phyloP scores from a whole-genome alignment of 2,329 filamentous ascomycete genomes.

The Sarocladiaceae sp. region DNA sequence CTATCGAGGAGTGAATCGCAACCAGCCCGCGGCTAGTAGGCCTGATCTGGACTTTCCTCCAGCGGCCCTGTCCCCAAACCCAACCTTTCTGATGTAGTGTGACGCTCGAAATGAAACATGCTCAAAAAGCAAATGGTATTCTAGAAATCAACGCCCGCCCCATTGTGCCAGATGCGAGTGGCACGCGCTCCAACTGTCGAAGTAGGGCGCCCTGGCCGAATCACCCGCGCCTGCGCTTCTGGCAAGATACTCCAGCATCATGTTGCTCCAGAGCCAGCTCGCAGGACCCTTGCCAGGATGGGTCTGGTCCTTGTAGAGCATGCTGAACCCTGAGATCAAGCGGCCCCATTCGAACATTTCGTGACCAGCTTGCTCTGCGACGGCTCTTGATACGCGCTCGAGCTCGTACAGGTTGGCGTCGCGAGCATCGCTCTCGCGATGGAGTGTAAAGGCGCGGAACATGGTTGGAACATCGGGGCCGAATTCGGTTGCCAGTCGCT shows the following conservation, averaged over 20 bases:
- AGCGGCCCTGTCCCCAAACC: too few species aligned
- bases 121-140: background rate
- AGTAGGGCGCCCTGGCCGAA: constrained; percentile 1
- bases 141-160: constrained; percentile 4
- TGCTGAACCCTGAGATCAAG: constrained; percentile 6
- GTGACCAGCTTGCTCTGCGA: constrained; percentile 8
- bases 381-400: constrained; percentile 4
- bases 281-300: constrained; percentile 6
- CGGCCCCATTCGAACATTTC: constrained; percentile 8
- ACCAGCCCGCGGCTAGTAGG: too few species aligned
- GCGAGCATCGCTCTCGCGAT: constrained; percentile 5
- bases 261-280: constrained; percentile 9
- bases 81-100: too few species aligned
- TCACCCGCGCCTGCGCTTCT: constrained; percentile 1
- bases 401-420: constrained; percentile 8
- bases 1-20: too few species aligned
- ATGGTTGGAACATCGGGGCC: constrained; percentile 6
- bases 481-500: background rate
- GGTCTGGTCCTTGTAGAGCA: constrained; percentile 8
- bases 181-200: constrained; percentile 7
- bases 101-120: constrained; percentile 1
- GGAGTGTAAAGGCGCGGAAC: constrained; percentile 6
- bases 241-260: constrained; percentile 8
- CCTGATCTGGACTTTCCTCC: too few species aligned
- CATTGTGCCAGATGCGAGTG: constrained; percentile 3